A percentile compares a stretch with the other conserved stretches of the same genome.
phyloP scores from a whole-genome alignment of 495 filamentous ascomycete genomes.

The Parachaetomium inaequale region DNA sequence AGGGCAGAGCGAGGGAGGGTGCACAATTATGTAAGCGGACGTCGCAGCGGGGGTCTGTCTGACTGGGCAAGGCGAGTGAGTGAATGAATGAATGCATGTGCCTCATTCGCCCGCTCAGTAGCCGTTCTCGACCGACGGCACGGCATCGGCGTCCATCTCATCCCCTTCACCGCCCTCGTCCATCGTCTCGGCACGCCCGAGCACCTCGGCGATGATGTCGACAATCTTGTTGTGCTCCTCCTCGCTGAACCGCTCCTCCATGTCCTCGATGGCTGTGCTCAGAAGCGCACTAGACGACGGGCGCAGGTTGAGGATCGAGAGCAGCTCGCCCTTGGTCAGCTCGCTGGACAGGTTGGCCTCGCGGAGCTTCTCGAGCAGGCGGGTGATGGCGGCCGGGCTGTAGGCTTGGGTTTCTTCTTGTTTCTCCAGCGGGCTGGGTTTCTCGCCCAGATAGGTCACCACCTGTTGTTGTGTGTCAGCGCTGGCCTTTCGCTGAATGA shows the following conservation, averaged over 20 bases:
- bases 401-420: conserved; percentile 40
- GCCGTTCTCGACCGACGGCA: conserved; percentile 35
- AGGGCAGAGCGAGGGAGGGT: conserved; percentile 45
- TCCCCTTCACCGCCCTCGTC: conserved; percentile 21
- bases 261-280: conserved; percentile 43
- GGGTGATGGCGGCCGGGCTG: conserved; percentile 29
- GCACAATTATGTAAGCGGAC: conserved; percentile 33
- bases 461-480: conserved; percentile 26
- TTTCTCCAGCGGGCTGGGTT: conserved; percentile 42
- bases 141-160: conserved; percentile 26
- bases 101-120: conserved; percentile 11
- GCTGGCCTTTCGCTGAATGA: no score
- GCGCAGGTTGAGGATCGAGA: conserved; percentile 46
- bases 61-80: not conserved
- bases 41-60: not conserved
- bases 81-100: not conserved
- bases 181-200: conserved; percentile 33
- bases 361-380: conserved; percentile 38
- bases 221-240: conserved; percentile 43
- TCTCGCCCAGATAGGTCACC: conserved; percentile 37
- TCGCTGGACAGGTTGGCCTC: conserved; percentile 32
- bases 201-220: conserved; percentile 40
- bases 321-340: conserved; percentile 45
- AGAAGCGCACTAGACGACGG: conserved; percentile 36
- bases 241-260: conserved; percentile 43